A percentile compares a stretch with the other conserved stretches of the same genome.
Evolutionary conservation across 495 filamentous ascomycete genomes (phyloP).

Genomic region (Penicillium paradoxum): DNA sequence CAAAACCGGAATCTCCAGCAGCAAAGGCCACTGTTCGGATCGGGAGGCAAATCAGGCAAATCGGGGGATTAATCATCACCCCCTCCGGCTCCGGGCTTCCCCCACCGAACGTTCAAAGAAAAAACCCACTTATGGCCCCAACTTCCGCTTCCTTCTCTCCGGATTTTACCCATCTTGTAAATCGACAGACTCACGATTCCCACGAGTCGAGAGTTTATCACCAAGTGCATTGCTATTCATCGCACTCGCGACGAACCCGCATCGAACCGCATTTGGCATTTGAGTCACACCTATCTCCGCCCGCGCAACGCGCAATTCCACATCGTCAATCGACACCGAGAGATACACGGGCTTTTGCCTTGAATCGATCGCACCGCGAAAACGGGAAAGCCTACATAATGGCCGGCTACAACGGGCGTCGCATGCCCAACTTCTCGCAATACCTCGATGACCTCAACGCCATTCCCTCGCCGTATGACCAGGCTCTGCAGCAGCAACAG

Average conservation of each 20-base stretch:
- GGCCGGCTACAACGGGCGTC: slow-evolving; percentile 65
- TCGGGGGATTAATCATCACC: slow-evolving; percentile 22
- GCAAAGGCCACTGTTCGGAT: not conserved
- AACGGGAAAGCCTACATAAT: slow-evolving; percentile 35
- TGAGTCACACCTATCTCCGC: slow-evolving; percentile 11
- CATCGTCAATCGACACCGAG: slow-evolving; percentile 1
- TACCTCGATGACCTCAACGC: slow-evolving; percentile 85
- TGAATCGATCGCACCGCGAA: not conserved
- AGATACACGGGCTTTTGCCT: not conserved
- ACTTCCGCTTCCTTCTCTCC: slow-evolving; percentile 5
- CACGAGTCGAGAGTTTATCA: not conserved
- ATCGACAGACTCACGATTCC: not conserved
- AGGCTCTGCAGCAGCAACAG: slow-evolving; percentile 51
- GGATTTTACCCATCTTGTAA: slow-evolving; percentile 1
- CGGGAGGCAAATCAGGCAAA: slow-evolving; percentile 1
- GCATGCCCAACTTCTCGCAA: slow-evolving; percentile 77
- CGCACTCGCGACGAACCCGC: not conserved
- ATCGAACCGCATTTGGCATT: slow-evolving; percentile 22
- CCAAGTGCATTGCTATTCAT: not conserved
- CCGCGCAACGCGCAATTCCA: slow-evolving; percentile 9
- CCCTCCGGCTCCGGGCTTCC: slow-evolving; percentile 6
- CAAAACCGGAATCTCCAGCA: not conserved
- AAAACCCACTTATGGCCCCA: slow-evolving; percentile 13
- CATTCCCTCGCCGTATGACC: slow-evolving; percentile 62
- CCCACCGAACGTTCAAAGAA: slow-evolving; percentile 12